A percentile compares a stretch with the other conserved stretches of the same genome.
Conservation (phyloP, 441 rosid species). For the Codiaeum variegatum region DNA sequence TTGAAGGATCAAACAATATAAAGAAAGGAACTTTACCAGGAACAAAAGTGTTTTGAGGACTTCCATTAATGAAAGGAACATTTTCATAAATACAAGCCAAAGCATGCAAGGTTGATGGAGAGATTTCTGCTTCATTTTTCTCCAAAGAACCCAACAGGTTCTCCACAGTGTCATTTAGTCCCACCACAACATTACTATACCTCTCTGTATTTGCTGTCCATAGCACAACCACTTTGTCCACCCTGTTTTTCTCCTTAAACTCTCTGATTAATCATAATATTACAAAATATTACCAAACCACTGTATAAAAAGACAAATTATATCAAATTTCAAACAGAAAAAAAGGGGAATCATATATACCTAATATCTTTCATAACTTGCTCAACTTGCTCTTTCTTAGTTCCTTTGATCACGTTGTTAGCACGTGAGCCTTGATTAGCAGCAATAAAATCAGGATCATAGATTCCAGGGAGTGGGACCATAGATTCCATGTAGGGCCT, state of each 20-base stretch:
- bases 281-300: background rate
- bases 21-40: conserved; percentile 42
- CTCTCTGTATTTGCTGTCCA: conserved; percentile 99
- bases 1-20: background rate
- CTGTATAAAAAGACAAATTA: too few species aligned
- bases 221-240: conserved; percentile 76
- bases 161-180: conserved; percentile 79
- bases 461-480: conserved; percentile 93
- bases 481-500: conserved; percentile 92
- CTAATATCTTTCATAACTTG: conserved; percentile 77
- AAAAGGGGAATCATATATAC: conserved; percentile 32
- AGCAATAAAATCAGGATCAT: conserved; percentile 83
- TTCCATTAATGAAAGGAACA: conserved; percentile 91
- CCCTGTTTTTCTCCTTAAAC: conserved; percentile 77
- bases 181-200: conserved; percentile 76
- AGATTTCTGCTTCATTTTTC: conserved; percentile 76
- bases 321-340: background rate
- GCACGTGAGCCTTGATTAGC: conserved; percentile 96
- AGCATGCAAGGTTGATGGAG: conserved; percentile 84
- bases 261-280: conserved; percentile 42
- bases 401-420: conserved; percentile 71
- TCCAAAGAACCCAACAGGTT: conserved; percentile 73
- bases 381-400: conserved; percentile 78
- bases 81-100: conserved; percentile 81
- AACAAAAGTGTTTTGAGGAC: conserved; percentile 96